Base-by-base conservation (phyloP, 129 eudicot species). In the Logfia minima region DNA sequence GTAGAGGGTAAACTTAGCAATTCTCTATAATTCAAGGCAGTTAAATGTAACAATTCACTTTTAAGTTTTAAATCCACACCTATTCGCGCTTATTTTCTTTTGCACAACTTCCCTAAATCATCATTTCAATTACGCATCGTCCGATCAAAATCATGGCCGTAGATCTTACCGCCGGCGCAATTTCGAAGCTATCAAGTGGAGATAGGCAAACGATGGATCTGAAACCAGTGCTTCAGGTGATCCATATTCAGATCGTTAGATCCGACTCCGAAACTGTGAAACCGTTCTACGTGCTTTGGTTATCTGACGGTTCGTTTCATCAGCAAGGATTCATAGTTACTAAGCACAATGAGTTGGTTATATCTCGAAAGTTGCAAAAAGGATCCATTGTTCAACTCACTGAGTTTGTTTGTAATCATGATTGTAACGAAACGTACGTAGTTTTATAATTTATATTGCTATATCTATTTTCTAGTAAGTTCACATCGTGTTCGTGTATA, bases 261-360 rank as follows among this genome's bases (percentile, higher is more conserved):
- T 61, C 88, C 9, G 77, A 80, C 75, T 69, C 82, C 0, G 75
- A 64, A 17, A 72, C 28, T 18, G 64, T 41, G 53, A 96, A 94
- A 41, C 13, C 1, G 68, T 69, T 92, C 59, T 91, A 83, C 77
- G 80, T 92, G 41, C 3, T 94, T 4, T 9, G 78, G 81, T 51
- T 94, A 2, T 94, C 98, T 6, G 98, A 94, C 29, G 96, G 97
- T 0, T 8, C 37, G 0, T 82, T 66, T 72, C 22, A 43, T 10
- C 96, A 82, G 82, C 93, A 91, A 29, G 97, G 92, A 22, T 86
- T 91, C 93, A 87, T 94, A 3, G 90, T 86, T 52, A 82, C 87
- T 43, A 90, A 94, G 68, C 79, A 52, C 1, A 94, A 89, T 68
- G 94, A 86, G 1, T 69, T 91, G 68, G 96, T 91, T 23, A 84